Evolutionary conservation across 2,329 filamentous ascomycete species (phyloP).

Genomic region (Ophiostoma pallidulum): DNA sequence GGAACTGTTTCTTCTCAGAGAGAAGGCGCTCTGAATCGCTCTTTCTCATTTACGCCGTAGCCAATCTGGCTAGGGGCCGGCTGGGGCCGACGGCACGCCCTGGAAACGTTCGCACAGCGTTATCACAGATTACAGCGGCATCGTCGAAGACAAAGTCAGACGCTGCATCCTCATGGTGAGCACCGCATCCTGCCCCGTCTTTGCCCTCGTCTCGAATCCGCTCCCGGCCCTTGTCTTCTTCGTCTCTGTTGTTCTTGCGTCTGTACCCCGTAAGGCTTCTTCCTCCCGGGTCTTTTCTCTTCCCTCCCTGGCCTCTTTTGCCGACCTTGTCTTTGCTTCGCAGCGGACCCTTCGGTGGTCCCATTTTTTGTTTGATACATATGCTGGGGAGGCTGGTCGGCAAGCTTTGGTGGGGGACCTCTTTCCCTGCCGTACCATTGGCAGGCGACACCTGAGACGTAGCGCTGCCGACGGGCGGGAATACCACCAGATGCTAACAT

Average conservation of each 20-base stretch:
- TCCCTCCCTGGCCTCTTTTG: not conserved
- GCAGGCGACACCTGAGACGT: slow-evolving; percentile 7
- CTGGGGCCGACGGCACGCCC: too few species aligned
- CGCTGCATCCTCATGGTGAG: too few species aligned
- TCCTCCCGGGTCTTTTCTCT: not conserved
- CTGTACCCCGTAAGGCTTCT: not conserved
- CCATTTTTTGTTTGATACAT: slow-evolving; percentile 3
- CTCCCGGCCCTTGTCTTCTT: not conserved
- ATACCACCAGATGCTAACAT: slow-evolving; percentile 6
- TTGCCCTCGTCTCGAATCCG: too few species aligned
- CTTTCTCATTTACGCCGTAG: too few species aligned
- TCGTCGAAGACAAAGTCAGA: too few species aligned
- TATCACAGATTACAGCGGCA: too few species aligned
- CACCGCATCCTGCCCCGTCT: too few species aligned
- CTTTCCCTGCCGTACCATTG: not conserved
- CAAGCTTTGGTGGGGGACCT: not conserved
- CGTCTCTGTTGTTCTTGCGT: not conserved
- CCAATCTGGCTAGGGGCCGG: too few species aligned
- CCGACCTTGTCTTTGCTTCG: not conserved
- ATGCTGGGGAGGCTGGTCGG: slow-evolving; percentile 1
- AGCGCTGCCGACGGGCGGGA: slow-evolving; percentile 3
- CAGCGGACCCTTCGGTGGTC: not conserved
- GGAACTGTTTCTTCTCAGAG: too few species aligned
- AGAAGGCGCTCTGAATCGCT: too few species aligned
- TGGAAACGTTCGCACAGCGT: too few species aligned